Base-by-base conservation (phyloP, 371 early-diverging fungal genomes). In the Blakeslea trispora region DNA sequence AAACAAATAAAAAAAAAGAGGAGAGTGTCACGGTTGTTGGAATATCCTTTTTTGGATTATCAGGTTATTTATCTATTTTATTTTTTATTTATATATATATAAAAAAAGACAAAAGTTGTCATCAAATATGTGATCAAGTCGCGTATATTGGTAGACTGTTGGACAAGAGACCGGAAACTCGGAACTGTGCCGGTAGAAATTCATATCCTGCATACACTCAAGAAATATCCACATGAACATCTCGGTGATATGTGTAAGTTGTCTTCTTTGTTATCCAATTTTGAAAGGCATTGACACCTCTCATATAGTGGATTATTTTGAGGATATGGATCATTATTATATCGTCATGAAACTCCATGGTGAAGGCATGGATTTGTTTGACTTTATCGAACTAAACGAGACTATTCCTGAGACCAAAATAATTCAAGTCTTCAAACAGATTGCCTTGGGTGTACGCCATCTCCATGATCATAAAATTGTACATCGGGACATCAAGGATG, bases 401-500 rank as follows among this genome's bases (percentile, higher is more conserved):
- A 60, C 68, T 34, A 81, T 83, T 69, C 60, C 69, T 10, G 88
- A 89, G 62, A 51, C 56, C 8, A 82, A 83, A 49, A 81, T 88
- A 39, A 66, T 77, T 9, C 52, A 55, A 9, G 85, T 90, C 13
- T 89, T 90, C 51, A 63, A 65, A 37, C 90, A 88, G 53, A 73
- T 86, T 41, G 80, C 81, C 6, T 61, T 72, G 18, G 91, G 86
- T 0, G 82, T 94, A 14, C 53, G 70, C 22, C 89, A 91, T 63
- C 52, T 91, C 17, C 92, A 94, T 62, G 57, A 70, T 14, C 64
- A 79, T 53, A 79, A 81, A 23, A 89, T 94, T 62, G 89, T 90
- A 17, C 94, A 94, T 58, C 69, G 94, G 51, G 85, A 85, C 61
- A 84, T 87, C 62, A 85, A 88, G 72, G 91, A 91, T 51, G 90